A percentile compares a stretch with the other conserved stretches of the same genome.
These are phyloP conservation scores for Inga leiocalycina DNA, from an alignment of 306 rosid genomes.

Conservation along the genomic window DNA sequence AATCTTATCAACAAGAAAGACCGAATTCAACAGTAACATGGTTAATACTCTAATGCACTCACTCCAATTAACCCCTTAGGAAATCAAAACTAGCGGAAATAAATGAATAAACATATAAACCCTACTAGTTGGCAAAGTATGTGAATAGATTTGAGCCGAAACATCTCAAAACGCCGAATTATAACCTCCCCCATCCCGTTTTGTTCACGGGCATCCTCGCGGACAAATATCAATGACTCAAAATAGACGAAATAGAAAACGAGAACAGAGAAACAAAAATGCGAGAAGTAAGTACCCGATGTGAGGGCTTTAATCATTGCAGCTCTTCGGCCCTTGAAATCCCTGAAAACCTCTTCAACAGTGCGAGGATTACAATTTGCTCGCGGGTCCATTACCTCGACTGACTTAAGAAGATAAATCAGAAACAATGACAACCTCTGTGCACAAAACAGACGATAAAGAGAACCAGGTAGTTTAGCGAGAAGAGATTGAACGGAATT, in stretches of 20 bases:
- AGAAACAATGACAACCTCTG: background rate
- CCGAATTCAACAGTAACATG: background rate
- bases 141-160: slow-evolving; percentile 4
- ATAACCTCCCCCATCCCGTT: background rate
- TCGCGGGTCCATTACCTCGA: slow-evolving; percentile 30
- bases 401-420: slow-evolving; percentile 29
- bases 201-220: slow-evolving; percentile 17
- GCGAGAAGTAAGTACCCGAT: slow-evolving; percentile 46
- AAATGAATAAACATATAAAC: background rate
- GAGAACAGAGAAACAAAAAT: background rate
- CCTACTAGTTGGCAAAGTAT: background rate
- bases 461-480: background rate
- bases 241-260: background rate
- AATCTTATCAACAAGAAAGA: slow-evolving; percentile 2
- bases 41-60: background rate
- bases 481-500: background rate
- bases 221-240: background rate
- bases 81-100: background rate
- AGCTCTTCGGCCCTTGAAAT: slow-evolving; percentile 82
- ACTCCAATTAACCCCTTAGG: background rate
- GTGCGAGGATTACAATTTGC: slow-evolving; percentile 60
- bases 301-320: slow-evolving; percentile 91
- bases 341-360: slow-evolving; percentile 81
- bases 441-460: background rate
- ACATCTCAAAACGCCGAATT: background rate